Evolutionary conservation across 2,329 filamentous ascomycete species (phyloP).

Genomic region (Neofusicoccum sp.): DNA sequence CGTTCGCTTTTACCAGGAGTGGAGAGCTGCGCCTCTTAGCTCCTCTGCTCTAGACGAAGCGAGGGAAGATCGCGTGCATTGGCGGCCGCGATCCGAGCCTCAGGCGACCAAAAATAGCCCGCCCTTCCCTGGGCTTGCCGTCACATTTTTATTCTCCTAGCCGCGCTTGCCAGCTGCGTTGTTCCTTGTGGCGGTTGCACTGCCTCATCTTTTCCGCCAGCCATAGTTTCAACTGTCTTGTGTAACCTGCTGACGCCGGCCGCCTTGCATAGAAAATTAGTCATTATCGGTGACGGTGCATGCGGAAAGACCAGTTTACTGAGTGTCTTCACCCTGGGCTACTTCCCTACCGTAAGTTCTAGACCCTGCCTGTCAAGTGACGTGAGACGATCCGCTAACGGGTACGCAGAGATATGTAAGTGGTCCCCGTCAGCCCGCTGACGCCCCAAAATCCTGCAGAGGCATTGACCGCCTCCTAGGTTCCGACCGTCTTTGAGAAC

Average conservation of each 20-base stretch:
- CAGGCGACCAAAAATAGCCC: constrained; percentile 19
- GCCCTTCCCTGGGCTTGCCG: constrained; percentile 15
- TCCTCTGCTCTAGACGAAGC: constrained; percentile 21
- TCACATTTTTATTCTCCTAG: constrained; percentile 7
- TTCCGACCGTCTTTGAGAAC: constrained; percentile 98
- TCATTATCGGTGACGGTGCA: constrained; percentile 95
- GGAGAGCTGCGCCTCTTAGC: constrained; percentile 17
- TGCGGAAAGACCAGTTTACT: constrained; percentile 97
- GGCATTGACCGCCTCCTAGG: constrained; percentile 41
- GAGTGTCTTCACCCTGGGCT: constrained; percentile 95
- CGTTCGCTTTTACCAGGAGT: neutral
- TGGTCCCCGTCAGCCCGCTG: neutral
- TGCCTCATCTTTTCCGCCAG: neutral
- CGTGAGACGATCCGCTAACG: constrained; percentile 8
- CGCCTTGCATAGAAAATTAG: constrained; percentile 69
- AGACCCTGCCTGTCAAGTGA: neutral
- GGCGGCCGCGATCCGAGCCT: constrained; percentile 36
- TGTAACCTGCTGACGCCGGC: constrained; percentile 19
- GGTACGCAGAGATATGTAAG: constrained; percentile 29
- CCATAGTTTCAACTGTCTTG: neutral
- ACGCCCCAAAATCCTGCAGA: neutral
- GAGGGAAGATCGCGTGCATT: constrained; percentile 38
- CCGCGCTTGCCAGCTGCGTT: neutral
- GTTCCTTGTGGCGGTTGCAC: neutral
- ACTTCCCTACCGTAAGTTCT: constrained; percentile 86